Evolutionary conservation across 257 asterid species (phyloP), one percentile per base, ranked within the genome.

Genomic region (Primulina tabacum): DNA sequence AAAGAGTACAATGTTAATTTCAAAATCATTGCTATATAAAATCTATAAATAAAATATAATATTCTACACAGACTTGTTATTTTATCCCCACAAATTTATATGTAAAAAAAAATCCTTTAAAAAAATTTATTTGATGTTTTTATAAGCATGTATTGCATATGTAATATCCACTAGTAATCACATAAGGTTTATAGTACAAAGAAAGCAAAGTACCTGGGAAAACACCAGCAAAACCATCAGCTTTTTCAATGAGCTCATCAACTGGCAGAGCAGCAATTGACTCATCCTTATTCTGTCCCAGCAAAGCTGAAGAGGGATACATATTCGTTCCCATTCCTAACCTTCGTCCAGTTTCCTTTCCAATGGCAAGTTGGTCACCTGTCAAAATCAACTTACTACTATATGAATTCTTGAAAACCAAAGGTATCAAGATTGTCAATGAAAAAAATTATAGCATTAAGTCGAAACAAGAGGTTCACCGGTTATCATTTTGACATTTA

Each of bases 251-350:
- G 60, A 93, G 96, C 77, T 93, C 99, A 65, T 93, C 99, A 24
- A 93, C 68, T n/a, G 99, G 99, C 64, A 93, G 77, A 65, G 99
- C 85, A 80, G 88, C 92, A 61, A 90, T 90, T 0, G 98, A 93
- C 81, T 93, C 97, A 62, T 93, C 99, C 83, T 93, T 93, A 81
- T 89, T 78, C 80, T 90, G 97, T 57, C 99, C 99, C 67, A 93
- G 82, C 78, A 93, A 76, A 82, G 99, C 96, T 18, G 99, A 93
- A 10, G 99, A 81, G 64, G 99, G 99, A 61, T 93, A 90, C 99
- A 93, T 93, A 83, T 93, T 93, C 35, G 99, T 93, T 73, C 99
- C 99, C 99, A 93, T 93, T 71, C 99, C 99, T 80, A 93, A 71
- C 40, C 99, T 86, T 18, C 99, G 83, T 26, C 99, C 99, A 16